phyloP scores from a whole-genome alignment of 768 basidiomycete species.

The Suillus spraguei region DNA sequence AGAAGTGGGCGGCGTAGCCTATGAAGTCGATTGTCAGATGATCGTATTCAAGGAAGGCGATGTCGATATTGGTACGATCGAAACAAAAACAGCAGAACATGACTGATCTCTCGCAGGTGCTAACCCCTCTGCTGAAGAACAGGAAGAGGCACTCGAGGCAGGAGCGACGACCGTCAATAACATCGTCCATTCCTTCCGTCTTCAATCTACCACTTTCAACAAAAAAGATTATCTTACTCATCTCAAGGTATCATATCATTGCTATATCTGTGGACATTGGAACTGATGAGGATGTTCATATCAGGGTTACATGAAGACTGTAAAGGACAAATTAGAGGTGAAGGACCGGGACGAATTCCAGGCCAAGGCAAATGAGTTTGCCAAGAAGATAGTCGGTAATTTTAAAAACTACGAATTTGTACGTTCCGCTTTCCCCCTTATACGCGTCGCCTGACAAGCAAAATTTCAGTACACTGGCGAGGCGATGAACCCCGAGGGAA shows the following conservation, averaged over 20 bases:
- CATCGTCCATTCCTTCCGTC: constrained; percentile 88
- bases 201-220: constrained; percentile 80
- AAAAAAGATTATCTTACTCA: constrained; percentile 85
- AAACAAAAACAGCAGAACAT: background rate
- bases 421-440: constrained; percentile 27
- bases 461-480: constrained; percentile 65
- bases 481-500: constrained; percentile 83
- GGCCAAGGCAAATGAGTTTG: constrained; percentile 72
- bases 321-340: constrained; percentile 68
- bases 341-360: constrained; percentile 67
- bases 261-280: background rate
- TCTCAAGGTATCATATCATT: constrained; percentile 63
- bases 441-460: constrained; percentile 7
- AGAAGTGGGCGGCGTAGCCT: constrained; percentile 73
- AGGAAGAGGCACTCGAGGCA: constrained; percentile 78
- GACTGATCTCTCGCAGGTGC: constrained; percentile 56
- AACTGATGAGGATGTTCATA: background rate
- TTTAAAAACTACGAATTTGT: constrained; percentile 97
- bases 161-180: constrained; percentile 84
- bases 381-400: constrained; percentile 87
- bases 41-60: constrained; percentile 77
- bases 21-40: constrained; percentile 82
- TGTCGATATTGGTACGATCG: constrained; percentile 77
- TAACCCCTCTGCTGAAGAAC: constrained; percentile 91
- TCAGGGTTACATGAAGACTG: constrained; percentile 91